Conservation (phyloP, 2,329 filamentous ascomycete genomes). For the Coleophoma crateriformis region DNA sequence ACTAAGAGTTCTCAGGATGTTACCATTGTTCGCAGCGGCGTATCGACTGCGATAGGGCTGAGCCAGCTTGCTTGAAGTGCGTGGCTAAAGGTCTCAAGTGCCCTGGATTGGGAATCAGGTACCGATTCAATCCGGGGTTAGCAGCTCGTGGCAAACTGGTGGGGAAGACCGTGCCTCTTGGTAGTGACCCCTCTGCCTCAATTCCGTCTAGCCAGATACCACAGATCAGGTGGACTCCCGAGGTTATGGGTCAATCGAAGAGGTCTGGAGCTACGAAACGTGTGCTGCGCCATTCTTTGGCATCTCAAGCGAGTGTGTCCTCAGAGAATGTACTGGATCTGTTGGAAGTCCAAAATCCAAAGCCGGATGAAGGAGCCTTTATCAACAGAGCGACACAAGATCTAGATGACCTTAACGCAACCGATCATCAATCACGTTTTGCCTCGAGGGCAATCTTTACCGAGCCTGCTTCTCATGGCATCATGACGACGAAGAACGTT, state of each 20-base stretch:
- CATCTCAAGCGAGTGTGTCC: too few species aligned
- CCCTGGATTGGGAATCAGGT: not conserved
- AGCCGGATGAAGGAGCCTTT: too few species aligned
- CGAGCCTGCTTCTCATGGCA: too few species aligned
- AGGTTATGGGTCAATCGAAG: too few species aligned
- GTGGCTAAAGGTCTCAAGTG: not conserved
- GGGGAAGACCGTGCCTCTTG: not conserved
- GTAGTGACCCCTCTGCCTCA: not conserved
- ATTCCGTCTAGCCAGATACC: not conserved
- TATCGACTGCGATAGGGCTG: not conserved
- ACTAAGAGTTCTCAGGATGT: not conserved
- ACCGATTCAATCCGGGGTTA: not conserved
- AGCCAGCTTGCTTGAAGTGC: not conserved
- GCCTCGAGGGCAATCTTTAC: too few species aligned
- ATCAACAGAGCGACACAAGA: too few species aligned
- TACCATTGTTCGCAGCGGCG: not conserved
- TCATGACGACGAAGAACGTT: not conserved
- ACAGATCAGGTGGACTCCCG: not conserved
- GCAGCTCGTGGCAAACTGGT: not conserved
- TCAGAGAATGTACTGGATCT: too few species aligned
- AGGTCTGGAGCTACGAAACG: too few species aligned
- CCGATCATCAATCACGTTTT: too few species aligned
- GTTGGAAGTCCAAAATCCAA: too few species aligned
- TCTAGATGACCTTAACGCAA: too few species aligned
- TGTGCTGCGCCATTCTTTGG: too few species aligned